Base-by-base conservation (phyloP, 352 stramenopile genomes). In the Achlya hypogyna region DNA sequence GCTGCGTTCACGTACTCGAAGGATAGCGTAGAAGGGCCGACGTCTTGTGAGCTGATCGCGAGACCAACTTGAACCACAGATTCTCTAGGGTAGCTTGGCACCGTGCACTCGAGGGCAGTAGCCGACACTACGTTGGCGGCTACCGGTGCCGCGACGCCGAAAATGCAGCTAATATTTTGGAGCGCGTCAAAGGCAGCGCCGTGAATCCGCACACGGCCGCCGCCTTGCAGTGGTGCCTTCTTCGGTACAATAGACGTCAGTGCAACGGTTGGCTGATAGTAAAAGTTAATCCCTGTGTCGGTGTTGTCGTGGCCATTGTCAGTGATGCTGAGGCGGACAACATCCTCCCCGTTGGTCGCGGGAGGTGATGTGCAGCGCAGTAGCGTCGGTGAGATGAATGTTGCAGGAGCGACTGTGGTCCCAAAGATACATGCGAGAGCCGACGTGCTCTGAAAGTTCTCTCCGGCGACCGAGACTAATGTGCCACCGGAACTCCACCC, bases 401-500 rank as follows among this genome's bases (percentile, higher is more conserved):
- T 22, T 3, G 67, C 67, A 28, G 38, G 49, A 18, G 42, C 42
- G 1, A 42, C 52, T 31, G 20, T 23, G 43, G 69, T 70, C 1
- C 65, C 74, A 69, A 86, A 83, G 5, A 75, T n/a, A 47, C 76
- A 84, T 4, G 56, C 69, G 18, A 80, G 65, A 18, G 76, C 63
- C 1, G 54, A 53, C 14, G 52, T 53, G 20, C 52, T 73, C 8
- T 70, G 38, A 25, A 53, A 77, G 27, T 76, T 77, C 22, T 66
- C 53, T 0, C 71, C 64, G 65, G 58, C 47, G 0, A 88, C 65
- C 20, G 43, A 60, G 10, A 88, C 69, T 5, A 63, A 65, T 0
- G 78, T 84, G 6, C 75, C 76, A 5, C 81, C 81, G 52, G 71
- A 60, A 10, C 84, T 32, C 1, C 73, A 72, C 2, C 81, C 81